phyloP scores from a whole-genome alignment of 225 moss, liverwort and hornwort genomes.

The Antitrichia curtipendula region DNA sequence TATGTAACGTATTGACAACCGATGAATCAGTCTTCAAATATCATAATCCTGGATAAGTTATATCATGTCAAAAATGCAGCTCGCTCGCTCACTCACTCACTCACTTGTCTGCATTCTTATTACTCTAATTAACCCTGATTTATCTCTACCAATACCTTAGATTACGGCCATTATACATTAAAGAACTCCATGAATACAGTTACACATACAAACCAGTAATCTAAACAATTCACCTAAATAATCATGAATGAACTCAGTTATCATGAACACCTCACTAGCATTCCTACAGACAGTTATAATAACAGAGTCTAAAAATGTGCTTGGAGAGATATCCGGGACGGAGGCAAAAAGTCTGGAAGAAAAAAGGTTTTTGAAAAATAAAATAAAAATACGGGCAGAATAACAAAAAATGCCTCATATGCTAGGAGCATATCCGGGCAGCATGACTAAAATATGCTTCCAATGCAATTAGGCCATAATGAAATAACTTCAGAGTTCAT shows the following conservation, averaged over 20 bases:
- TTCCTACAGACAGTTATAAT: not conserved
- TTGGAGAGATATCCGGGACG: not conserved
- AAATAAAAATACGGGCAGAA: not conserved
- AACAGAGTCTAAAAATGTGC: not conserved
- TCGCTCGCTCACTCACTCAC: no score
- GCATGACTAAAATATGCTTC: not conserved
- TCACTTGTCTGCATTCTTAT: no score
- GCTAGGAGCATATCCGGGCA: not conserved
- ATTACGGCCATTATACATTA: not conserved
- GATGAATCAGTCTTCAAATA: no score
- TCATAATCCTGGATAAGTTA: no score
- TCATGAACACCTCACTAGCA: not conserved
- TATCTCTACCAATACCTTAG: not conserved
- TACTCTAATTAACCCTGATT: not conserved
- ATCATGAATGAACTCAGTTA: not conserved
- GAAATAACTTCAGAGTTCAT: not conserved
- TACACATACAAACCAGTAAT: not conserved
- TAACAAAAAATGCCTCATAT: not conserved
- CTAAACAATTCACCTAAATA: not conserved
- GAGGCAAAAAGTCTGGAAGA: not conserved
- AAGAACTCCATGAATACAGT: not conserved
- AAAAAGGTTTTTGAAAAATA: no score
- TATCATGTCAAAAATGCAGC: no score
- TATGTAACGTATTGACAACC: not conserved
- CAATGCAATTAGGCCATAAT: not conserved